Evolutionary conservation across 257 asterid genomes (phyloP).

Genomic region (Solanum tarijense): DNA sequence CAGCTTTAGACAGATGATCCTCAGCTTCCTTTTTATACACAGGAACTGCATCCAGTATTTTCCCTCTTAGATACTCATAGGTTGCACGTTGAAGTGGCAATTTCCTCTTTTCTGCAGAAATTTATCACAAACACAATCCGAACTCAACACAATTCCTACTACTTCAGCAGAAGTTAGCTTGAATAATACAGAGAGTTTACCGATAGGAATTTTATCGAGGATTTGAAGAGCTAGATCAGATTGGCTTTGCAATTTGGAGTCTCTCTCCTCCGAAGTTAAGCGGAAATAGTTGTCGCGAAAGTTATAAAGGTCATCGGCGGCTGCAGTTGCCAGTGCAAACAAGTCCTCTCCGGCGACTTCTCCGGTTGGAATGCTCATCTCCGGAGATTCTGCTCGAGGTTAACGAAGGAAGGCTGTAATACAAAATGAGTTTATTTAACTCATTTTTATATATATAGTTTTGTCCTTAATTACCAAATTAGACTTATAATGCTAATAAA

Average conservation of each 20-base stretch:
- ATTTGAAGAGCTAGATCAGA: slow-evolving; percentile 42
- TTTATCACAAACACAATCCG: background rate
- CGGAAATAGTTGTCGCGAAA: slow-evolving; percentile 47
- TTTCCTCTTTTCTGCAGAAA: slow-evolving; percentile 62
- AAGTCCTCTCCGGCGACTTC: slow-evolving; percentile 25
- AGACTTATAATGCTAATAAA: background rate
- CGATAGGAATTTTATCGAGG: slow-evolving; percentile 64
- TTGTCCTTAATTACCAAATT: background rate
- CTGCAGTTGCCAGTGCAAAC: slow-evolving; percentile 30
- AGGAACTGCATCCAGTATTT: slow-evolving; percentile 65
- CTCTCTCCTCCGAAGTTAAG: slow-evolving; percentile 42
- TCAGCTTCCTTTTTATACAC: slow-evolving; percentile 86
- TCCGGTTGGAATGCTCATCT: slow-evolving; percentile 27
- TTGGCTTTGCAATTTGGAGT: slow-evolving; percentile 23
- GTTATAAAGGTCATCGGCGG: slow-evolving; percentile 41
- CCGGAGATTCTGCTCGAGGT: background rate
- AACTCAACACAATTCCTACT: background rate
- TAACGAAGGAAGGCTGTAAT: background rate
- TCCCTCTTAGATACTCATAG: slow-evolving; percentile 79
- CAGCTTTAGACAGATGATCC: slow-evolving; percentile 94
- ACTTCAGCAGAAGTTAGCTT: background rate
- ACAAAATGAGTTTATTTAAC: background rate
- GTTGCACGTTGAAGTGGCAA: slow-evolving; percentile 57
- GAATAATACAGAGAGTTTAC: slow-evolving; percentile 11
- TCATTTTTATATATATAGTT: background rate